Evolutionary conservation across 2,329 filamentous ascomycete genomes (phyloP).

Genomic region (Ascochyta lentis): DNA sequence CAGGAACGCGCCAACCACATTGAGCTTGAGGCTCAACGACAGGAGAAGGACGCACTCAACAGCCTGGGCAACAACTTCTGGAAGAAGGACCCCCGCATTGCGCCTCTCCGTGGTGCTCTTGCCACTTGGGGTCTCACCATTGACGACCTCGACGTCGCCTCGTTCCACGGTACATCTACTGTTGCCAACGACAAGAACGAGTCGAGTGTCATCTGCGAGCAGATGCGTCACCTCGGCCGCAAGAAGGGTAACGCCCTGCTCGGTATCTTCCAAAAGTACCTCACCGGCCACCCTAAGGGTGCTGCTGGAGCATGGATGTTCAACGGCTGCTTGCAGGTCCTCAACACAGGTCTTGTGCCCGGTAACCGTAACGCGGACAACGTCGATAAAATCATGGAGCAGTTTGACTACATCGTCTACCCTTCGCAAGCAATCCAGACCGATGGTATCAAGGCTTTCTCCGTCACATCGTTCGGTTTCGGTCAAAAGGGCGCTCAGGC

Average conservation of each 20-base stretch:
- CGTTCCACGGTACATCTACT: slow-evolving; percentile 98
- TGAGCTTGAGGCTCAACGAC: slow-evolving; percentile 82
- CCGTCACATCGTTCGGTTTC: slow-evolving; percentile 98
- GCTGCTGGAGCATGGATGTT: slow-evolving; percentile 99
- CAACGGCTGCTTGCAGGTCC: slow-evolving; percentile 94
- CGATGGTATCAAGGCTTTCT: slow-evolving; percentile 98
- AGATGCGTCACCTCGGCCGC: slow-evolving; percentile 91
- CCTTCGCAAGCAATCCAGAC: slow-evolving; percentile 95
- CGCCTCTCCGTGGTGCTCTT: slow-evolving; percentile 91
- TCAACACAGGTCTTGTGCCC: slow-evolving; percentile 92
- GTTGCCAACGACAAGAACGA: slow-evolving; percentile 99
- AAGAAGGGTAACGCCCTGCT: slow-evolving; percentile 95
- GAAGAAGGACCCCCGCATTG: slow-evolving; percentile 93
- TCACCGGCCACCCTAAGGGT: slow-evolving; percentile 99
- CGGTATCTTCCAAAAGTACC: slow-evolving; percentile 99
- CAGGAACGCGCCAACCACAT: slow-evolving; percentile 86
- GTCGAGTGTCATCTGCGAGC: slow-evolving; percentile 95
- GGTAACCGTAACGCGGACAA: slow-evolving; percentile 99
- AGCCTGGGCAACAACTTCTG: slow-evolving; percentile 99
- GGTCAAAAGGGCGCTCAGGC: slow-evolving; percentile 98
- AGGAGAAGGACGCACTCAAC: slow-evolving; percentile 90
- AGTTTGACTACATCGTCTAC: slow-evolving; percentile 98
- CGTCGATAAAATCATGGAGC: slow-evolving; percentile 92
- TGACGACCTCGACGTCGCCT: slow-evolving; percentile 92
- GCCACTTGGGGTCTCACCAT: slow-evolving; percentile 98